Base-by-base conservation (phyloP, 257 asterid genomes). In the Rehmannia glutinosa region DNA sequence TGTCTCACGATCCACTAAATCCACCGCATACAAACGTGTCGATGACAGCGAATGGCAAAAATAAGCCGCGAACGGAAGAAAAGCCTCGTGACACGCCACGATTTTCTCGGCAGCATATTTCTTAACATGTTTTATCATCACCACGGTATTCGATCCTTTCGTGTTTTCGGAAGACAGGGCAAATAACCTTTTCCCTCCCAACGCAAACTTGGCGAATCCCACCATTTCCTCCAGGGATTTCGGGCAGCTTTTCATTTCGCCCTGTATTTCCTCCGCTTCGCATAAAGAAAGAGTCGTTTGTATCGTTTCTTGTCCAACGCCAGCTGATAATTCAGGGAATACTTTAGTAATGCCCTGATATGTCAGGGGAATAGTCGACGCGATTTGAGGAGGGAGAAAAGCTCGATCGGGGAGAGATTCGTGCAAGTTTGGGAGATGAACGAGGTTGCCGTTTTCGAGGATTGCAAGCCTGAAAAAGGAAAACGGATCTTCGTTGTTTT, bases 161-260 rank as follows among this genome's bases (percentile, higher is more conserved):
- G 25, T 62, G 66, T 43, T 76, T 9, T 74, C 33, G 1, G 82
- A 64, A 6, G 78, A 63, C 49, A 81, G 33, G 27, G 80, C 61
- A 0, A 51, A 2, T 36, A 81, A 3, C 6, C 47, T 70, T 3
- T 59, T 69, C n/a, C 5, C 42, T 1, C 64, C 75, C 9, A 83
- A 47, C 1, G 42, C 28, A 0, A 27, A 60, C 25, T 63, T 69
- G 5, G 82, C 56, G 63, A 84, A 81, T 1, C 16, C 62, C 10
- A 83, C 58, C 86, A 80, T 78, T 6, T 78, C 84, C 62, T 83
- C 82, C 0, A 78, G 73, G 13, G 85, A 76, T 53, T 42, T 81
- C 0, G 73, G 65, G 53, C 85, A 84, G 50, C 39, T 39, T 16
- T 79, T 79, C 4, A 24, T 53, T 57, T 83, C 84, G 1, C 87